A percentile compares a stretch with the other conserved stretches of the same genome.
These are phyloP conservation scores for Cyclotella cryptica DNA, from an alignment of 108 stramenopile genomes.

Conservation along the genomic window DNA sequence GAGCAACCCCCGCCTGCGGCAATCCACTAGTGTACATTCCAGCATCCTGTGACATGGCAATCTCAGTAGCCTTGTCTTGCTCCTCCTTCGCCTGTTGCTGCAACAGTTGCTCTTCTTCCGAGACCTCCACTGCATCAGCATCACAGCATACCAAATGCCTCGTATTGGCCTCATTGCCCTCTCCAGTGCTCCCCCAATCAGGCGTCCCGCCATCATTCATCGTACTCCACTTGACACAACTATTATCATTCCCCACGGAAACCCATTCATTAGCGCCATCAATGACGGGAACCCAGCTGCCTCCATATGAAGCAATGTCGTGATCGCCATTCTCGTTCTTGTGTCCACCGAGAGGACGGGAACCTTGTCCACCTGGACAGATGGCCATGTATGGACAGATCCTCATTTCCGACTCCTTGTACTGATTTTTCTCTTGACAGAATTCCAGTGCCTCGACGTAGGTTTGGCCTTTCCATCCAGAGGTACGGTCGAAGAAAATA, in stretches of 20 bases:
- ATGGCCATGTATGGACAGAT: slow-evolving; percentile 27
- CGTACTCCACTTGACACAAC: slow-evolving; percentile 11
- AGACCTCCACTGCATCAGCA: slow-evolving; percentile 15
- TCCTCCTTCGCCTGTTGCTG: slow-evolving; percentile 11
- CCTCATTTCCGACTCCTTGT: not conserved
- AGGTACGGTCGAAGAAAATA: slow-evolving; percentile 1
- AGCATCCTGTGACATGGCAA: not conserved
- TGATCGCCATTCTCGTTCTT: not conserved
- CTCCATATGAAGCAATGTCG: not conserved
- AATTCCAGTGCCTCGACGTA: slow-evolving; percentile 20
- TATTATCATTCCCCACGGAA: slow-evolving; percentile 1
- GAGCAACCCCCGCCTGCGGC: not conserved
- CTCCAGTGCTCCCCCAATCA: slow-evolving; percentile 16
- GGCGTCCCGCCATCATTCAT: slow-evolving; percentile 3
- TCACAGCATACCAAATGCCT: slow-evolving; percentile 38
- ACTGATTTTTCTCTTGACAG: slow-evolving; percentile 7
- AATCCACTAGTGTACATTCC: not conserved
- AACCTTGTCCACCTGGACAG: slow-evolving; percentile 16
- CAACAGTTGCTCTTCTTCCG: not conserved
- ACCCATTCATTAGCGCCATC: slow-evolving; percentile 24
- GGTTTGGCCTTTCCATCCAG: slow-evolving; percentile 15
- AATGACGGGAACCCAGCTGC: slow-evolving; percentile 20
- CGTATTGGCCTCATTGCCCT: slow-evolving; percentile 28
- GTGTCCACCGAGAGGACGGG: slow-evolving; percentile 10
- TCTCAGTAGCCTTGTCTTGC: not conserved